A percentile compares a stretch with the other conserved stretches of the same genome.
Conservation (phyloP, 2,329 filamentous ascomycete species). For the Sarocladium brachiariae region DNA sequence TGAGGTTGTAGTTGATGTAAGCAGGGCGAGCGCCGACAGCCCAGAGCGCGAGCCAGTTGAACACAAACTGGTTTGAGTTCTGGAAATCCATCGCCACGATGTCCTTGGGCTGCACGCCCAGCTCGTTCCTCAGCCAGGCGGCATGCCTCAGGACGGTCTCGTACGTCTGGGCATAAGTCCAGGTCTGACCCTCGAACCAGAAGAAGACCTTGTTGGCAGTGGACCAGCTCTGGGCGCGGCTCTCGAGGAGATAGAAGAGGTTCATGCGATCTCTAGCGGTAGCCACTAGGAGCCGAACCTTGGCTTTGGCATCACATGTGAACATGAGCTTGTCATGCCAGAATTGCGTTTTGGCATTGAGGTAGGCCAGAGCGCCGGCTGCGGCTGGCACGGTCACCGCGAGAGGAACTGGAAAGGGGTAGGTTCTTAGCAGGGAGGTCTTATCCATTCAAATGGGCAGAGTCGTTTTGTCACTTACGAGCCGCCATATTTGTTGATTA, state of each 20-base stretch:
- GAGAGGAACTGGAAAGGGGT: constrained; percentile 39
- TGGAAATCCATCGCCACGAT: constrained; percentile 76
- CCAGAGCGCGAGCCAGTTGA: constrained; percentile 73
- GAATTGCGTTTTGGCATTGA: constrained; percentile 64
- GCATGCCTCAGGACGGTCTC: constrained; percentile 65
- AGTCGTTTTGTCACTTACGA: too few relatives aligned
- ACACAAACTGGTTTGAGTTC: constrained; percentile 73
- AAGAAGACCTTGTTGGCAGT: constrained; percentile 53
- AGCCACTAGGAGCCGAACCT: constrained; percentile 35
- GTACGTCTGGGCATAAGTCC: constrained; percentile 73
- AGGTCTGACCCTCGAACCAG: constrained; percentile 60
- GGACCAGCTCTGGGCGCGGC: constrained; percentile 45
- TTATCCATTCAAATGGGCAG: too few relatives aligned
- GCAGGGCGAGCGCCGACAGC: constrained; percentile 75
- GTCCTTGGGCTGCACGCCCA: constrained; percentile 60
- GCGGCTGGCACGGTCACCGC: constrained; percentile 52
- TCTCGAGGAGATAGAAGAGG: constrained; percentile 70
- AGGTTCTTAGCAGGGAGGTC: not conserved
- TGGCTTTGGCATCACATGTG: constrained; percentile 41
- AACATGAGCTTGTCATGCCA: constrained; percentile 60
- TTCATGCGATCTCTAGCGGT: constrained; percentile 57
- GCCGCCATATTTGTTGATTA: too few relatives aligned
- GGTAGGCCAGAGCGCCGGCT: constrained; percentile 63
- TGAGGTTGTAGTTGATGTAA: constrained; percentile 83
- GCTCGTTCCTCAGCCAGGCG: constrained; percentile 61